Evolutionary conservation across 139 green algal species (phyloP).

Genomic region (Coelastrella sp.): DNA sequence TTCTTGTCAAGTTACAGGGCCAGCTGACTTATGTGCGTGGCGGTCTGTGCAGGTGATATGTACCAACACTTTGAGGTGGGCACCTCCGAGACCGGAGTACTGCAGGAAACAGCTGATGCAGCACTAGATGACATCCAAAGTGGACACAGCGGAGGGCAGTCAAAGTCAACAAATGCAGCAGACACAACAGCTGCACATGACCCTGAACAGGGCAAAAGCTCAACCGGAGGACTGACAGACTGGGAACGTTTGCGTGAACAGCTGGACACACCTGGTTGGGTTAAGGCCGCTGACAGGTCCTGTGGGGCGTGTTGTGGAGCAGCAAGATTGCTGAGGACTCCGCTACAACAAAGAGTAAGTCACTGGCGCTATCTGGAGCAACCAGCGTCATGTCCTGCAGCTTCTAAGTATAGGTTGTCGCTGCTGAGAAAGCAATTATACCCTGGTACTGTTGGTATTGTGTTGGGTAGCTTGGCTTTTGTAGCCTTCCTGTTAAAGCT

Average conservation of each 20-base stretch:
- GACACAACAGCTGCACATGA: not conserved
- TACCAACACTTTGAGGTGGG: conserved; percentile 31
- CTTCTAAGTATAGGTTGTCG: too few relatives aligned
- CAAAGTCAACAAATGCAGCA: not conserved
- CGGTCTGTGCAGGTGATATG: conserved; percentile 5
- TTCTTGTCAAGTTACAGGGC: not conserved
- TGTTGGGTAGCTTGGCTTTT: too few relatives aligned
- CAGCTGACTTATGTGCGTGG: not conserved
- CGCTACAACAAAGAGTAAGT: not conserved
- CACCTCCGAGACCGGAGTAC: not conserved
- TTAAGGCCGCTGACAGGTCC: not conserved
- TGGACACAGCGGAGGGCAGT: not conserved
- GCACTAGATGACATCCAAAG: conserved; percentile 1
- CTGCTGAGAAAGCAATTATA: too few relatives aligned
- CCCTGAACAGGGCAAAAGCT: not conserved
- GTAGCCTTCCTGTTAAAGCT: too few relatives aligned
- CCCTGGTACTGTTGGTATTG: too few relatives aligned
- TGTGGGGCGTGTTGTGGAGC: not conserved
- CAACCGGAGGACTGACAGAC: not conserved
- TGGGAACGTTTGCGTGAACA: not conserved
- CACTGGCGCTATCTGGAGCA: not conserved
- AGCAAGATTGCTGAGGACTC: not conserved
- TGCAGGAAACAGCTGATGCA: conserved; percentile 27
- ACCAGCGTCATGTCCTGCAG: too few relatives aligned
- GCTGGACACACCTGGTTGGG: not conserved